Evolutionary conservation across 495 filamentous ascomycete genomes (phyloP).

Genomic region (Penicillium samsonianum): DNA sequence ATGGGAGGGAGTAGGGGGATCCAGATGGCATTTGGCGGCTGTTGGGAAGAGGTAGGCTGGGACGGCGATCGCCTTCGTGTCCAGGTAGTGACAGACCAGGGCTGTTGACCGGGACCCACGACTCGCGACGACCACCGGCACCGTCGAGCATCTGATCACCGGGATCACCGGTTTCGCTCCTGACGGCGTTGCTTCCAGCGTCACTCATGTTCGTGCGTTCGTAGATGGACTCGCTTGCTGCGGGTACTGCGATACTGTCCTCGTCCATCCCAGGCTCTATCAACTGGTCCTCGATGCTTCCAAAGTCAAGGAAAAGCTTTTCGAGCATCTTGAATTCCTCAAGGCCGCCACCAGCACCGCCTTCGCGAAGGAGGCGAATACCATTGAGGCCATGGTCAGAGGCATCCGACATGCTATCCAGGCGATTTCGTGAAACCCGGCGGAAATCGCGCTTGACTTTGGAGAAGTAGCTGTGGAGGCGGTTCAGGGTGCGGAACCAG

Average conservation of each 20-base stretch:
- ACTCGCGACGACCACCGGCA: conserved; percentile 42
- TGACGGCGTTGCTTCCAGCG: conserved; percentile 43
- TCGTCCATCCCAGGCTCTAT: conserved; percentile 35
- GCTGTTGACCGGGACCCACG: conserved; percentile 50
- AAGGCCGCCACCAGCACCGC: conserved; percentile 61
- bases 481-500: conserved; percentile 67
- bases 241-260: conserved; percentile 31
- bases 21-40: conserved; percentile 40
- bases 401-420: conserved; percentile 35
- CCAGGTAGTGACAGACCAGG: conserved; percentile 39
- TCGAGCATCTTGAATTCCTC: conserved; percentile 71
- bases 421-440: conserved; percentile 46
- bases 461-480: conserved; percentile 67
- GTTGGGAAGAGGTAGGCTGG: conserved; percentile 46
- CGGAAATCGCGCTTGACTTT: conserved; percentile 63
- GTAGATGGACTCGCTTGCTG: conserved; percentile 24
- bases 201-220: conserved; percentile 44
- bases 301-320: conserved; percentile 59
- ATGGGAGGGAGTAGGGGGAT: conserved; percentile 45
- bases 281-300: conserved; percentile 51
- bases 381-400: conserved; percentile 44
- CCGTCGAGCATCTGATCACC: conserved; percentile 38
- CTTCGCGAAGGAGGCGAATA: conserved; percentile 48
- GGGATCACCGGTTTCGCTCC: conserved; percentile 44
- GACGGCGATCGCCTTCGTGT: conserved; percentile 45